A percentile compares a stretch with the other conserved stretches of the same genome.
Conservation (phyloP, 768 basidiomycete species). For the Trichaptum fuscoviolaceum region DNA sequence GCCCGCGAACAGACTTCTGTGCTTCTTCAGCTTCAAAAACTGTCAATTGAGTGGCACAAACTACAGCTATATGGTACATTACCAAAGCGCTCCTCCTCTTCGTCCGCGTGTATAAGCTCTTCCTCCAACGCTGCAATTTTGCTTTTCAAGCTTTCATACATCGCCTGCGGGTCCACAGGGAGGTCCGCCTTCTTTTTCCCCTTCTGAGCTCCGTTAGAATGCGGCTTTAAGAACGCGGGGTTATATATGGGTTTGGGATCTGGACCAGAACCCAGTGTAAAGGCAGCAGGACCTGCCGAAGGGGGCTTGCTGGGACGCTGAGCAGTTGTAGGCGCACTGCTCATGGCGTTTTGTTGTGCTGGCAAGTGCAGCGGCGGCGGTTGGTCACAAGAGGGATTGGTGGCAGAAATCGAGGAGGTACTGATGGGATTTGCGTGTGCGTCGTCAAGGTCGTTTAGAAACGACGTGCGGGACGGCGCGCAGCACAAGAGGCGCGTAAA, state of each 20-base stretch:
- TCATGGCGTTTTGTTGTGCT: not conserved
- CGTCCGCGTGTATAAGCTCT: constrained; percentile 81
- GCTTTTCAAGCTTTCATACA: constrained; percentile 87
- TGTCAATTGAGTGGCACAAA: constrained; percentile 11
- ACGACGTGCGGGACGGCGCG: constrained; percentile 1
- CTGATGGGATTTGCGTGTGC: not conserved
- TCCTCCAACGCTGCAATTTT: constrained; percentile 87
- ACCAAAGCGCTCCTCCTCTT: constrained; percentile 80
- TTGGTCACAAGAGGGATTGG: not conserved
- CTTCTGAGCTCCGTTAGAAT: constrained; percentile 33
- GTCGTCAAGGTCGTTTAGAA: not conserved
- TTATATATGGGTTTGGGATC: constrained; percentile 22
- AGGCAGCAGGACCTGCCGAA: constrained; percentile 51
- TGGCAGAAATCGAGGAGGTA: not conserved
- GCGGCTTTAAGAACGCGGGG: constrained; percentile 15
- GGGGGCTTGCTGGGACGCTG: constrained; percentile 34
- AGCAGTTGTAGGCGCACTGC: not conserved
- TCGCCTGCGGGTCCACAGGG: constrained; percentile 74
- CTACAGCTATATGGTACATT: constrained; percentile 23
- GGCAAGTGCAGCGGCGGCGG: not conserved
- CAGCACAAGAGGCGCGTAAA: not conserved
- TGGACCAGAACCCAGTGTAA: constrained; percentile 10
- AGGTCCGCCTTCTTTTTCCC: constrained; percentile 71
- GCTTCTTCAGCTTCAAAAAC: constrained; percentile 71
- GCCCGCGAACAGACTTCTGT: constrained; percentile 76